A percentile compares a stretch with the other conserved stretches of the same genome.
Conservation (phyloP, 2,329 filamentous ascomycete species). For the Zymoseptoria ardabiliae region DNA sequence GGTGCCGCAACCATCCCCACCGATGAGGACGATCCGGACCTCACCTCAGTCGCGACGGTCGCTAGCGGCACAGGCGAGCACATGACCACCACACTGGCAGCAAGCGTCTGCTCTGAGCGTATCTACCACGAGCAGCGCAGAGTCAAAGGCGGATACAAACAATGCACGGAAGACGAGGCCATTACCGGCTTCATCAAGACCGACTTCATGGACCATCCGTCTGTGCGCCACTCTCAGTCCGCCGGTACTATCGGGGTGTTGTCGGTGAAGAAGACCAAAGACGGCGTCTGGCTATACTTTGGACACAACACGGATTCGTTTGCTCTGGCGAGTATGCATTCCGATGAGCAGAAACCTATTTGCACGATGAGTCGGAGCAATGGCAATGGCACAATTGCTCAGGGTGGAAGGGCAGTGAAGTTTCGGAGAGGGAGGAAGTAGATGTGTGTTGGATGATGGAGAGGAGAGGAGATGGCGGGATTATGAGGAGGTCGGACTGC, state of each 20-base stretch:
- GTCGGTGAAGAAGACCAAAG: constrained; percentile 73
- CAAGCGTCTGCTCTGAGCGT: constrained; percentile 75
- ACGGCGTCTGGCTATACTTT: constrained; percentile 80
- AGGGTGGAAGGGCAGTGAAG: constrained; percentile 21
- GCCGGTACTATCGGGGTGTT: constrained; percentile 86
- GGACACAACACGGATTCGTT: constrained; percentile 91
- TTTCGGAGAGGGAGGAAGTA: constrained; percentile 9
- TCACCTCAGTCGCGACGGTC: constrained; percentile 68
- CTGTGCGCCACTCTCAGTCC: constrained; percentile 71
- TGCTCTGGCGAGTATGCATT: constrained; percentile 80
- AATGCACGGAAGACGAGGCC: constrained; percentile 53
- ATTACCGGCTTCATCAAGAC: constrained; percentile 69
- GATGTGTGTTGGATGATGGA: neutral
- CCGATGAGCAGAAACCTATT: constrained; percentile 63
- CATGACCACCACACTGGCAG: constrained; percentile 92
- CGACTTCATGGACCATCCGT: constrained; percentile 92
- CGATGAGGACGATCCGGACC: constrained; percentile 61
- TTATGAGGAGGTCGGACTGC: neutral
- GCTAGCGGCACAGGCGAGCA: constrained; percentile 96
- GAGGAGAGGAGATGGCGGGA: constrained; percentile 2
- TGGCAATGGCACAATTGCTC: constrained; percentile 39
- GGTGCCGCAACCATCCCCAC: constrained; percentile 83
- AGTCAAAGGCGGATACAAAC: constrained; percentile 51
- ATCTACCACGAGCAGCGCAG: constrained; percentile 62
- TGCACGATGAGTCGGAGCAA: constrained; percentile 81